Evolutionary conservation across 306 rosid genomes (phyloP), one percentile per base, ranked within the genome.

Genomic region (Vigna radiata): DNA sequence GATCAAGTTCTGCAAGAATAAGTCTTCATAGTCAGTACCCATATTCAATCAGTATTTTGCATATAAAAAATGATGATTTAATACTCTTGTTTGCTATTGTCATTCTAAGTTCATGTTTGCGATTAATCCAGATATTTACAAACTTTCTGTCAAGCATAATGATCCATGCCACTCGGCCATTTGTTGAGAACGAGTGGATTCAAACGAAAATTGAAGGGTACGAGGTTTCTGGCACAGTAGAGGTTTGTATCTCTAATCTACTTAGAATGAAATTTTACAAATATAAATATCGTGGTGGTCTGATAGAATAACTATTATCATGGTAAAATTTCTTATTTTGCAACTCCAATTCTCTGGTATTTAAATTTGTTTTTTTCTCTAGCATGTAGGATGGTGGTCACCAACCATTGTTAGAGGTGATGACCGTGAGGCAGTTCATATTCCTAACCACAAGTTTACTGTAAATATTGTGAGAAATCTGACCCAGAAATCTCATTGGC

Each of bases 311-410:
- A 52, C 39, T 67, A 25, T 59, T 78, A 75, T 50, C 8, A 47
- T 62, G 12, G 53, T 63, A 68, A 56, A 21, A 75, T 59, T 78
- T 76, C 69, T 70, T 85, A 13, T 19, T 55, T 48, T 68, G 61
- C 71, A 39, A 69, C 68, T 55, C 68, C 41, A 70, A 29, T 46
- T 25, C 58, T 70, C 39, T 39, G 75, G 49, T 41, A 49, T 49
- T 79, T 53, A 65, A 75, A 13, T 58, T 64, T 71, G 8, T 37
- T 9, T 49, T 21, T 77, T 77, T 78, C 74, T 80, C 79, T 84
- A 96, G 99, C 98, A 96, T 62, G 97, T 96, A 77, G 98, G 99
- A 31, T 96, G 99, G 99, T 96, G 99, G 99, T 96, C 99, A 25
- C 97, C 99, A 63, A 92, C 99, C 58, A 96, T 96, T 65, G 87